Evolutionary conservation across 106 monocot species (phyloP), one percentile per base, ranked within the genome.

Genomic region (Apostasia ramifera): DNA sequence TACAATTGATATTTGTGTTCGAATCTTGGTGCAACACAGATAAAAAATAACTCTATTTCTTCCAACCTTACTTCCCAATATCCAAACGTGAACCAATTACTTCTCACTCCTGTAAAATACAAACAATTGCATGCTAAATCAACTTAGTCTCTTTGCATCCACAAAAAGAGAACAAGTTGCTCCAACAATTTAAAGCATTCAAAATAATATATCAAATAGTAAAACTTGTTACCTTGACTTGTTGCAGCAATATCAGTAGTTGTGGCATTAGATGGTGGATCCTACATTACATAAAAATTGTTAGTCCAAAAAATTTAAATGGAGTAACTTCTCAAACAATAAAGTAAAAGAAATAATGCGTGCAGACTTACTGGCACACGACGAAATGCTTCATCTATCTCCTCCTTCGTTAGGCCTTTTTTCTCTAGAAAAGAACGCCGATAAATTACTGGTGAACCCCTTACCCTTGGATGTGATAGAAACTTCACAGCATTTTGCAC

Each of bases 331-430:
- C 26, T 26, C 26, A 26, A 26, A 47, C 47, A 26, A 48, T 7
- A 15, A 40, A 45, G 3, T 8, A 66, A 26, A 45, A 68, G 6
- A n/a, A 57, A 72, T 39, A 62, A 5, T 48, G 12, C 69, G 44
- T 53, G 6, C 12, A 65, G 47, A 60, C 87, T 81, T 85, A 98
- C 98, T 74, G 98, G 93, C 6, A 98, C 93, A 75, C 87, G 93
- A 44, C 81, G 98, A 59, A 98, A 98, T 63, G 98, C 98, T 82
- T 98, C 98, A 82, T 98, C 93, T 66, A 98, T 93, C 83, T 98
- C 98, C 69, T 93, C 93, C 69, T 79, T 90, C 43, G 98, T 88
- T 4, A 98, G 81, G 47, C 90, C 93, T 78, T 98, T 98, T 79
- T 81, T 87, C 73, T 98, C 98, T 13, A 98, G 82, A 73, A 98